Evolutionary conservation across 352 stramenopile genomes (phyloP).

Genomic region (Pythium aquatile): DNA sequence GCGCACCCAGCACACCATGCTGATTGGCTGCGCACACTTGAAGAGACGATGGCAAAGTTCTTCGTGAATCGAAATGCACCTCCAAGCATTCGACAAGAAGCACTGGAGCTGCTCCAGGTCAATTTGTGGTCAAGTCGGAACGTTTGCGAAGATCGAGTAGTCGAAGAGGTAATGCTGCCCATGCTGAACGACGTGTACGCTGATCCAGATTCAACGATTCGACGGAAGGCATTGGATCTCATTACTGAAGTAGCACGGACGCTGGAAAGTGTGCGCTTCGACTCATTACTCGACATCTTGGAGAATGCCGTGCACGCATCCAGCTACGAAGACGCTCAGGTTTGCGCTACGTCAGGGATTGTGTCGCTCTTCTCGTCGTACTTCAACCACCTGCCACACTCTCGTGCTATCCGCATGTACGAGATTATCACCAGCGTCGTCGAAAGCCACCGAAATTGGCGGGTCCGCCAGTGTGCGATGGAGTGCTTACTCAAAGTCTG

Average conservation of each 20-base stretch:
- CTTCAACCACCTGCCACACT: conserved; percentile 77
- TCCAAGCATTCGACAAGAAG: conserved; percentile 55
- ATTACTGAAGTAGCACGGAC: conserved; percentile 68
- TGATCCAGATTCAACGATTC: conserved; percentile 60
- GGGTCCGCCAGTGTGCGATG: conserved; percentile 61
- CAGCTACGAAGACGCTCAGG: conserved; percentile 65
- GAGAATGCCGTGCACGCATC: conserved; percentile 64
- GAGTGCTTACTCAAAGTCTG: conserved; percentile 70
- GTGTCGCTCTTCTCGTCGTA: conserved; percentile 74
- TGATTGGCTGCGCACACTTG: conserved; percentile 64
- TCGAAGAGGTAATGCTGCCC: conserved; percentile 82
- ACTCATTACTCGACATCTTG: conserved; percentile 74
- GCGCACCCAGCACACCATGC: conserved; percentile 65
- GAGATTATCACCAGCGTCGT: conserved; percentile 67
- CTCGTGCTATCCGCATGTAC: conserved; percentile 74
- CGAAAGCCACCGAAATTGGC: conserved; percentile 61
- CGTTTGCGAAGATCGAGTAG: conserved; percentile 81
- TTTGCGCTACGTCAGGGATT: conserved; percentile 54
- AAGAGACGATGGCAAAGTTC: conserved; percentile 55
- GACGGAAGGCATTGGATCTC: conserved; percentile 53
- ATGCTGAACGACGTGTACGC: conserved; percentile 67
- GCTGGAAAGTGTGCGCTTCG: conserved; percentile 82
- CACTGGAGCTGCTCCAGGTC: conserved; percentile 64
- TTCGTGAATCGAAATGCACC: conserved; percentile 54
- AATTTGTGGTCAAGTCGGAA: conserved; percentile 77